phyloP scores from a whole-genome alignment of 148 eudicot species.

The Cornus kousa region DNA sequence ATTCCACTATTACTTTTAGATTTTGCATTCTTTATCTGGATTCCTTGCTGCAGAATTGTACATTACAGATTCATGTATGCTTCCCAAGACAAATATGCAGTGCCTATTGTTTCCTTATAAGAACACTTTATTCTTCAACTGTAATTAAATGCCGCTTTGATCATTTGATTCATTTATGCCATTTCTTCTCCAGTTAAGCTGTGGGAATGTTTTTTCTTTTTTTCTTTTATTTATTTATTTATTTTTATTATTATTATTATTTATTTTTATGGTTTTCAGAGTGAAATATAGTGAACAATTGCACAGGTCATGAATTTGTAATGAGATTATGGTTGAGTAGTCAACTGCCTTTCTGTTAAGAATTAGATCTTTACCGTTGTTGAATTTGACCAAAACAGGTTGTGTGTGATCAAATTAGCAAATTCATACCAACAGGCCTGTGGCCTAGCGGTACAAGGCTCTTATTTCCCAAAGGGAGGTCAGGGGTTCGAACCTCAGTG shows the following conservation, averaged over 20 bases:
- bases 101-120: neutral
- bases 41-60: constrained; percentile 23
- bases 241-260: no score
- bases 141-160: neutral
- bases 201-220: neutral
- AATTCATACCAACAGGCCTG: no score
- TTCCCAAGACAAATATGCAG: neutral
- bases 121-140: neutral
- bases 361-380: neutral
- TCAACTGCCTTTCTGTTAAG: neutral
- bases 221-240: no score
- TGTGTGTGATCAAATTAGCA: no score
- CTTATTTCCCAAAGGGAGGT: no score
- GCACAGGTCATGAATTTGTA: neutral
- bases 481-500: no score
- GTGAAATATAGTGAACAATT: neutral
- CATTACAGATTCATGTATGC: constrained; percentile 33
- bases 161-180: neutral
- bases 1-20: constrained; percentile 7
- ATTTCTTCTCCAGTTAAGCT: neutral
- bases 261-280: no score
- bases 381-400: no score
- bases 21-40: constrained; percentile 17
- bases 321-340: neutral
- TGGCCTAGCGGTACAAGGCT: no score